Evolutionary conservation across 306 rosid genomes (phyloP).

Genomic region (Medicago ruthenica): DNA sequence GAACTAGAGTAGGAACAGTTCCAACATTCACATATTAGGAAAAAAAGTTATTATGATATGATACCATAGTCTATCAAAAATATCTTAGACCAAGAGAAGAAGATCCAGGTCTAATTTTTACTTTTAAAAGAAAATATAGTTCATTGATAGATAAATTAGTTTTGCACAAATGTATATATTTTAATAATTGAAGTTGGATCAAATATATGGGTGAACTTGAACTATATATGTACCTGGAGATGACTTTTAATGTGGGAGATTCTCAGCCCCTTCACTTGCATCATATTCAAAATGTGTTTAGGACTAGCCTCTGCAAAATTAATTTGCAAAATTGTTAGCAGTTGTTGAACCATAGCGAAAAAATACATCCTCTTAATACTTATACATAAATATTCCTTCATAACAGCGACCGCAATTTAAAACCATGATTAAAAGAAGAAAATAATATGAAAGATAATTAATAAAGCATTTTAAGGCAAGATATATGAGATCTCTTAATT

Average conservation of each 20-base stretch:
- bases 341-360: not conserved
- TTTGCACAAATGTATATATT: too few species aligned
- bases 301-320: constrained; percentile 76
- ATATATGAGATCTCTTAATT: too few species aligned
- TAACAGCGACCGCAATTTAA: too few species aligned
- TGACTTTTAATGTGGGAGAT: constrained; percentile 87
- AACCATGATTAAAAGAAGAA: not conserved
- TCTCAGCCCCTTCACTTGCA: constrained; percentile 68
- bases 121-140: too few species aligned
- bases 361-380: not conserved
- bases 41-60: too few species aligned
- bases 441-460: not conserved
- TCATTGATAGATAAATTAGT: not conserved
- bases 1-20: too few species aligned
- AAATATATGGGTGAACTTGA: not conserved
- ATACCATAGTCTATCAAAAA: too few species aligned
- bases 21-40: too few species aligned
- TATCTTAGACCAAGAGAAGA: too few species aligned
- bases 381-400: too few species aligned
- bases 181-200: not conserved
- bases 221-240: constrained; percentile 63
- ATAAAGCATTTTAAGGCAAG: too few species aligned
- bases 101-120: not conserved
- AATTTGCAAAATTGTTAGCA: constrained; percentile 6
- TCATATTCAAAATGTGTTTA: constrained; percentile 68